A percentile compares a stretch with the other conserved stretches of the same genome.
Conservation (phyloP, 495 filamentous ascomycete genomes). For the Sordaria brevicollis region DNA sequence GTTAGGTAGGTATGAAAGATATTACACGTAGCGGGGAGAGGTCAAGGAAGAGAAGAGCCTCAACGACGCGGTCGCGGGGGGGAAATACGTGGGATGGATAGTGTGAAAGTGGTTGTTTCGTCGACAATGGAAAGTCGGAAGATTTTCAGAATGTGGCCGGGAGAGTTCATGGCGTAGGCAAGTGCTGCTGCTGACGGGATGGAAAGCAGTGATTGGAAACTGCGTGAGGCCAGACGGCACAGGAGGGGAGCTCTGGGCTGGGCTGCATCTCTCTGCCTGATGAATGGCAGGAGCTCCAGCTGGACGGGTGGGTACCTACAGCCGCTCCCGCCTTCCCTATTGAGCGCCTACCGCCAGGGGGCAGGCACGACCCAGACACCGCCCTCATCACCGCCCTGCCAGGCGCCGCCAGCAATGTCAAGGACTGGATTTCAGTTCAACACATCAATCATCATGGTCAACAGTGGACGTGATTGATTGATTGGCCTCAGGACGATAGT, state of each 20-base stretch:
- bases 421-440: not conserved
- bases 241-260: not conserved
- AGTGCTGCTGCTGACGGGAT: not conserved
- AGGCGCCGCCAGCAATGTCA: not conserved
- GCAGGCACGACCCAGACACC: not conserved
- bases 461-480: not conserved
- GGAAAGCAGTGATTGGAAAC: not conserved
- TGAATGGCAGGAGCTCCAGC: no score
- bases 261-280: not conserved
- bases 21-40: slow-evolving; percentile 4
- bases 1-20: slow-evolving; percentile 4
- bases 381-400: not conserved
- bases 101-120: not conserved
- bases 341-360: not conserved
- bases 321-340: not conserved
- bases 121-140: slow-evolving; percentile 2
- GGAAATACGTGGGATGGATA: not conserved
- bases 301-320: not conserved
- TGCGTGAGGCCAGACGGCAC: not conserved
- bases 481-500: not conserved
- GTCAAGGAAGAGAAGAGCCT: not conserved
- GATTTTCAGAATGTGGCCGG: slow-evolving; percentile 3
- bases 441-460: not conserved
- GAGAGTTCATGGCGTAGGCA: not conserved
- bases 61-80: not conserved